These are phyloP conservation scores for Pseudopediastrum boryanum DNA, from an alignment of 139 green algal genomes.

Conservation along the genomic window DNA sequence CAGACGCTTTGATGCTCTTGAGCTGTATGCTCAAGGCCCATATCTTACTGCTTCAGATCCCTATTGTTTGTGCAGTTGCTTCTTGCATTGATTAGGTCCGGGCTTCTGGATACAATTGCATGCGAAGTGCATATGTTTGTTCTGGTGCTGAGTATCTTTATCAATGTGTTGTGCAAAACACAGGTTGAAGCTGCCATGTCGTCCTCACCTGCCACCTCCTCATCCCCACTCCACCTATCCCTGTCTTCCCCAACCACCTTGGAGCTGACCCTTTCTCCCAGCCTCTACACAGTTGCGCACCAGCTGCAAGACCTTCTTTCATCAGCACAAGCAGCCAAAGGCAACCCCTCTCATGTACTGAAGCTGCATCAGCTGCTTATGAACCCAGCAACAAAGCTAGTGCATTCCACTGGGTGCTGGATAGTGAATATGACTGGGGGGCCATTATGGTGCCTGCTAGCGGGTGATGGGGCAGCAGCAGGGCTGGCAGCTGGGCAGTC, in stretches of 20 bases:
- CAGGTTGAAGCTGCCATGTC: too few relatives aligned
- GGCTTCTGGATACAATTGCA: too few relatives aligned
- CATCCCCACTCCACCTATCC: too few relatives aligned
- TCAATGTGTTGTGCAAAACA: too few relatives aligned
- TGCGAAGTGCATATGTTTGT: too few relatives aligned
- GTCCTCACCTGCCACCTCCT: too few relatives aligned
- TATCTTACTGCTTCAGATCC: too few relatives aligned
- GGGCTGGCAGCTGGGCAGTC: background rate
- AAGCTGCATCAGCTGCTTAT: background rate
- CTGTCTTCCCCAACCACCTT: slow-evolving; percentile 25
- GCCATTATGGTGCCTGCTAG: slow-evolving; percentile 7
- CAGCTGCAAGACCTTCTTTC: slow-evolving; percentile 11
- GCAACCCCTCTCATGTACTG: slow-evolving; percentile 7
- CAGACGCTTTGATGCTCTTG: too few relatives aligned
- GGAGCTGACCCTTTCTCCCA: slow-evolving; percentile 58
- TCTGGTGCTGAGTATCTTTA: too few relatives aligned
- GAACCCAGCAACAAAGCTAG: background rate
- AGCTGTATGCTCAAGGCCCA: too few relatives aligned
- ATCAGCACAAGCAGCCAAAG: slow-evolving; percentile 4
- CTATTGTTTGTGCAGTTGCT: too few relatives aligned
- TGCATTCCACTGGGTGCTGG: slow-evolving; percentile 18
- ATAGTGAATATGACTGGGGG: slow-evolving; percentile 23
- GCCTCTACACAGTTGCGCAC: slow-evolving; percentile 11
- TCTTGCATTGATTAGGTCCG: too few relatives aligned
- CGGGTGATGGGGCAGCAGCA: background rate